A percentile compares a stretch with the other conserved stretches of the same genome.
These are phyloP conservation scores for Chrysanthemum seticuspe DNA, from an alignment of 129 eudicot genomes.

Conservation along the genomic window DNA sequence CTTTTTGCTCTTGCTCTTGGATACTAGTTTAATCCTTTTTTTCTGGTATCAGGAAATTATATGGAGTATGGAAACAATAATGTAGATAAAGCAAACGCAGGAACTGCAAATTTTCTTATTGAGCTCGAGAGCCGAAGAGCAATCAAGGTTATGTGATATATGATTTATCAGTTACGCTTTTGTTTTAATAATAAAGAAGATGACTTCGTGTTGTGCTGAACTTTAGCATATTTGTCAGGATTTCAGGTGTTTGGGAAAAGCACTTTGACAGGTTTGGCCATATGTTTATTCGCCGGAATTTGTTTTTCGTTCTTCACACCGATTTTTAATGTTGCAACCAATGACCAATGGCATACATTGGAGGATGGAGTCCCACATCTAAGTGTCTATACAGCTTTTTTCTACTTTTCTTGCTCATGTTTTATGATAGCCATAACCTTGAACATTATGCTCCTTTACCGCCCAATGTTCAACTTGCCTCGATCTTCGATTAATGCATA, in stretches of 20 bases:
- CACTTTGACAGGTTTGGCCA: constrained; percentile 12
- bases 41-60: constrained; percentile 5
- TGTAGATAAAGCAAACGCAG: constrained; percentile 9
- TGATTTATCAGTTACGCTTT: not conserved
- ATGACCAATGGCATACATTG: constrained; percentile 17
- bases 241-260: constrained; percentile 20
- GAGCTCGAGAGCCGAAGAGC: constrained; percentile 18
- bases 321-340: constrained; percentile 16
- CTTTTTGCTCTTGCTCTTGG: not conserved
- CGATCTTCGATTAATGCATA: constrained; percentile 61
- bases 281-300: constrained; percentile 17
- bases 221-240: not conserved
- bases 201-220: not conserved
- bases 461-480: constrained; percentile 56
- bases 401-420: constrained; percentile 81
- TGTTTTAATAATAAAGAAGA: not conserved
- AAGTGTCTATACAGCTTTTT: constrained; percentile 76
- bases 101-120: constrained; percentile 8
- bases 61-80: not conserved
- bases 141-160: constrained; percentile 3
- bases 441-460: constrained; percentile 61
- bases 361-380: constrained; percentile 55
- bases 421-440: constrained; percentile 58
- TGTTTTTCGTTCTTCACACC: constrained; percentile 7
- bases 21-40: not conserved